Conservation (phyloP, 2,329 filamentous ascomycete species). For the Biscogniauxia sp. region DNA sequence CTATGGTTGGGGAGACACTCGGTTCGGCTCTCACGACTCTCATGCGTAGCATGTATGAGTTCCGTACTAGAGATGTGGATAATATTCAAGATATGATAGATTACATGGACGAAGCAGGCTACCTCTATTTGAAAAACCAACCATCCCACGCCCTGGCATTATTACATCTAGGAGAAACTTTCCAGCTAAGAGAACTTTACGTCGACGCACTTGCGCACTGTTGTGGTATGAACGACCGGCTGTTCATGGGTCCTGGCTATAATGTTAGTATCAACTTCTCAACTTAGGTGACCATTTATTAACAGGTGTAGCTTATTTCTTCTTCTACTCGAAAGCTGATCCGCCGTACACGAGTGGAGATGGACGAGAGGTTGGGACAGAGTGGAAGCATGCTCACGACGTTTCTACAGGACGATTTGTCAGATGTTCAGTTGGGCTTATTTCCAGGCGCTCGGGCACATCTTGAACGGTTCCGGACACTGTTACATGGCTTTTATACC, state of each 20-base stretch:
- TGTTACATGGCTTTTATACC: slow-evolving; percentile 65
- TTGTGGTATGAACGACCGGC: slow-evolving; percentile 68
- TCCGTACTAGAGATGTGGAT: slow-evolving; percentile 51
- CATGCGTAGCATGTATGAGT: slow-evolving; percentile 63
- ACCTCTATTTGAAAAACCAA: slow-evolving; percentile 63
- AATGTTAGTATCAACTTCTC: slow-evolving; percentile 44
- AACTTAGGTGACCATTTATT: slow-evolving; percentile 16
- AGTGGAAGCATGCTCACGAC: slow-evolving; percentile 58
- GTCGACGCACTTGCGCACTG: slow-evolving; percentile 74
- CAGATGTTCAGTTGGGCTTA: slow-evolving; percentile 63
- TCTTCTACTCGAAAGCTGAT: slow-evolving; percentile 63
- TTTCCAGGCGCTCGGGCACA: slow-evolving; percentile 60
- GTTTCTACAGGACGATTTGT: slow-evolving; percentile 71
- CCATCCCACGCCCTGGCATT: slow-evolving; percentile 67
- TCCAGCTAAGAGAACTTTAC: slow-evolving; percentile 64
- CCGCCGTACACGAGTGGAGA: slow-evolving; percentile 58
- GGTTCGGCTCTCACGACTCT: slow-evolving; percentile 63
- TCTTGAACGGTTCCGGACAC: slow-evolving; percentile 69
- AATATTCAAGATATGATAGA: slow-evolving; percentile 60
- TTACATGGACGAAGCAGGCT: slow-evolving; percentile 69
- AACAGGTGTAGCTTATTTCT: slow-evolving; percentile 43
- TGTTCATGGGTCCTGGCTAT: slow-evolving; percentile 59
- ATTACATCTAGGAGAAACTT: slow-evolving; percentile 65
- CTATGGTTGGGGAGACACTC: slow-evolving; percentile 66
- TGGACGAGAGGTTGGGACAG: slow-evolving; percentile 61